A percentile compares a stretch with the other conserved stretches of the same genome.
phyloP scores from a whole-genome alignment of 2,329 filamentous ascomycete genomes.

The Pseudogymnoascus pannorum region DNA sequence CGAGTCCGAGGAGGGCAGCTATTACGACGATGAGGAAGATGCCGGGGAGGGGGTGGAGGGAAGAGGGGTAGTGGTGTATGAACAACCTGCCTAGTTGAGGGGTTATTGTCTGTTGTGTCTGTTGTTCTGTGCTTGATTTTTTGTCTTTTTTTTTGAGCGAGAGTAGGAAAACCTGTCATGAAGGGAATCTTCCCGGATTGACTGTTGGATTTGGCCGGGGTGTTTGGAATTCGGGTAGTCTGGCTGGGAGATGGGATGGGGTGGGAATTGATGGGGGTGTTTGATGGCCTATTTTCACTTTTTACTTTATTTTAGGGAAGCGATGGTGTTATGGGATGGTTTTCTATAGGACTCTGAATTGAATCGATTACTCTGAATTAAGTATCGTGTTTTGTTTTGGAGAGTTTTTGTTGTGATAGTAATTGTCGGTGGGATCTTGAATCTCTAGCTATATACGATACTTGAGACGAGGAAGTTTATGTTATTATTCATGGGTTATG shows the following conservation, averaged over 20 bases:
- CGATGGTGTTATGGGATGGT: not conserved
- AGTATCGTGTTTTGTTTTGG: not conserved
- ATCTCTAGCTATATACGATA: not conserved
- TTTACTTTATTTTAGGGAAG: conserved; percentile 1
- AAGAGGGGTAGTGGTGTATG: not conserved
- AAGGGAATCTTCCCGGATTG: not conserved
- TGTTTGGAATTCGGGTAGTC: not conserved
- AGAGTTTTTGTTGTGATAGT: not conserved
- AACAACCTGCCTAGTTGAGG: conserved; percentile 3
- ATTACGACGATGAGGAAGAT: not conserved
- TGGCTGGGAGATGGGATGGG: not conserved
- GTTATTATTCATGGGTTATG: not conserved
- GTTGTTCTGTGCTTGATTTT: not conserved
- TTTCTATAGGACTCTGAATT: not conserved
- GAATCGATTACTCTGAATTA: not conserved
- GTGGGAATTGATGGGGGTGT: not conserved
- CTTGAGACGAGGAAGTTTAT: not conserved
- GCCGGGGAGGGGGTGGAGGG: not conserved
- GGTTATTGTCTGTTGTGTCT: not conserved
- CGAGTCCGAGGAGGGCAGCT: not conserved
- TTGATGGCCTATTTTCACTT: not conserved
- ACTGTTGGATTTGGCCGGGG: not conserved
- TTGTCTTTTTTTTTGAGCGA: conserved; percentile 4
- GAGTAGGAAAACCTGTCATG: too few relatives aligned
- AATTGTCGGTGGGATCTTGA: not conserved